Conservation (phyloP, 2,329 filamentous ascomycete species). For the Ascochyta pisi region DNA sequence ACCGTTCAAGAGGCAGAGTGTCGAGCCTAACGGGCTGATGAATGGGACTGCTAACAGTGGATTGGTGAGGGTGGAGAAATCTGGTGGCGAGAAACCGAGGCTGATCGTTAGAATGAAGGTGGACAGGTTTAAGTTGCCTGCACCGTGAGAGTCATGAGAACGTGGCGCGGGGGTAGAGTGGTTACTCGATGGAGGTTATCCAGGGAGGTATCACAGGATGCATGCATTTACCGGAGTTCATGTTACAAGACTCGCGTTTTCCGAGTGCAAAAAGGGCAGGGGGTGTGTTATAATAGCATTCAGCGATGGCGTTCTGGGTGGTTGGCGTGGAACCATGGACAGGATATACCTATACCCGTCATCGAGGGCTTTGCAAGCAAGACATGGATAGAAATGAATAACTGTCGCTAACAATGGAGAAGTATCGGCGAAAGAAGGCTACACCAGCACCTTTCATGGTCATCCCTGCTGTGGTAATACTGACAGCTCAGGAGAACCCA, state of each 20-base stretch:
- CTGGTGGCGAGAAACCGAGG: slow-evolving; percentile 21
- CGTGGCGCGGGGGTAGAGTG: not conserved
- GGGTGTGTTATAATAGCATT: slow-evolving; percentile 19
- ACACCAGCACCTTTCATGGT: not conserved
- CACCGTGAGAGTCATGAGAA: not conserved
- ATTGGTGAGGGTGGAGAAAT: slow-evolving; percentile 28
- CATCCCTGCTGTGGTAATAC: not conserved
- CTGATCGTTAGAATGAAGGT: slow-evolving; percentile 33
- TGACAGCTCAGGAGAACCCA: not conserved
- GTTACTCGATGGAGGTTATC: not conserved
- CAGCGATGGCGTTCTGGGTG: slow-evolving; percentile 33
- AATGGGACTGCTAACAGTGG: slow-evolving; percentile 25
- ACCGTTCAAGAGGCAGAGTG: slow-evolving; percentile 38
- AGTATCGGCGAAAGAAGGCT: not conserved
- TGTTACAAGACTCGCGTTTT: slow-evolving; percentile 2
- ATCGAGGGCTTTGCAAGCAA: not conserved
- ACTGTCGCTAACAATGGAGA: not conserved
- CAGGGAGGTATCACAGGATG: not conserved
- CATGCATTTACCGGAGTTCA: slow-evolving; percentile 11
- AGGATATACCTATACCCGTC: slow-evolving; percentile 17
- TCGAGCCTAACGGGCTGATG: slow-evolving; percentile 25
- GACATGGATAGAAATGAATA: not conserved
- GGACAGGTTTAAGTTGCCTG: slow-evolving; percentile 18
- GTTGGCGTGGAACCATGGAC: not conserved
- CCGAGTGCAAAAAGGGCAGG: slow-evolving; percentile 8